Evolutionary conservation across 2,329 filamentous ascomycete genomes (phyloP).

Genomic region (Rutstroemia sp.): DNA sequence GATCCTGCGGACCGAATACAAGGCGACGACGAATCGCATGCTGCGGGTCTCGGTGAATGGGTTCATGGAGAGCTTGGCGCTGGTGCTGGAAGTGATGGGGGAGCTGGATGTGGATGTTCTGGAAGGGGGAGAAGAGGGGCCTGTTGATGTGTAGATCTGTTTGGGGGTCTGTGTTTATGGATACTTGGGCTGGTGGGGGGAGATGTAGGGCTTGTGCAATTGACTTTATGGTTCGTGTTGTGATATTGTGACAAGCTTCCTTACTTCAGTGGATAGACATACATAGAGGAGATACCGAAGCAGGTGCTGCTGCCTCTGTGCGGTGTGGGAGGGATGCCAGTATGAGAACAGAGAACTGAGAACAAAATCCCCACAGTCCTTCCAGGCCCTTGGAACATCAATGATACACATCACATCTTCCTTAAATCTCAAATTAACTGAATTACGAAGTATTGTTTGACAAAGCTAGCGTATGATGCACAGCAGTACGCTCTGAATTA

Average conservation of each 20-base stretch:
- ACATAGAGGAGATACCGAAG: not conserved
- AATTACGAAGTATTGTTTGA: too few species aligned
- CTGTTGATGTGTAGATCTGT: not conserved
- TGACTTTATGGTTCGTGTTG: too few species aligned
- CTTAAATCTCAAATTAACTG: too few species aligned
- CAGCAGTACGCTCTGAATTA: too few species aligned
- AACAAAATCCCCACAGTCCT: not conserved
- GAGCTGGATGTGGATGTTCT: conserved; percentile 82
- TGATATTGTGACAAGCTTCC: too few species aligned
- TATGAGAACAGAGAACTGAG: not conserved
- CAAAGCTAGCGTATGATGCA: too few species aligned
- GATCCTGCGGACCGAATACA: conserved; percentile 43
- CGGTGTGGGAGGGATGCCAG: too few species aligned
- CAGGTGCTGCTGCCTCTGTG: conserved; percentile 7
- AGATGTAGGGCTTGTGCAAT: not conserved
- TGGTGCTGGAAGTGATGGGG: conserved; percentile 84
- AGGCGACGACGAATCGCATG: conserved; percentile 91
- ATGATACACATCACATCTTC: too few species aligned
- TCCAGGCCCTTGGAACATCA: too few species aligned
- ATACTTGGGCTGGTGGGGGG: not conserved
- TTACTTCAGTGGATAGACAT: too few species aligned
- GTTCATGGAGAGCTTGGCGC: conserved; percentile 82
- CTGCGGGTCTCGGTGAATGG: conserved; percentile 91
- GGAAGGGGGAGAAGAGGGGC: conserved; percentile 26
- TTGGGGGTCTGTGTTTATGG: not conserved